Evolutionary conservation across 2,329 filamentous ascomycete genomes (phyloP).

Genomic region (Fusarium circinatum): DNA sequence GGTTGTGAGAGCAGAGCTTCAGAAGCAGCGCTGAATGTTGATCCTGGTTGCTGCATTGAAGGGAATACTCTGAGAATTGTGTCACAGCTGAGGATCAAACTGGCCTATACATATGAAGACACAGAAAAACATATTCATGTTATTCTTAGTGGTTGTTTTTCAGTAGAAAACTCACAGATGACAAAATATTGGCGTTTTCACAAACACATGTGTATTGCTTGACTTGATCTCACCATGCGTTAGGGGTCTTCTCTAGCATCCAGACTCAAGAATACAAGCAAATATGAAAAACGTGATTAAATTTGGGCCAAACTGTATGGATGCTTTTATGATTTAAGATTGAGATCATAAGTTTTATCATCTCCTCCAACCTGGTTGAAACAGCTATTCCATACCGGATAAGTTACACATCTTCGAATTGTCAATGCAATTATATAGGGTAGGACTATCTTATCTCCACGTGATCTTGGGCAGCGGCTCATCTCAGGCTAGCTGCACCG

Average conservation of each 20-base stretch:
- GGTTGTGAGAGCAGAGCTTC: background rate
- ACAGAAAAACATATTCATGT: accelerated
- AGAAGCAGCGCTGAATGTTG: background rate
- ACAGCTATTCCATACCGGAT: no score
- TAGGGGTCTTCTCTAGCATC: accelerated
- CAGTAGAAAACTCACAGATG: accelerated
- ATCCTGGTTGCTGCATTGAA: background rate
- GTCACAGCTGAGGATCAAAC: no score
- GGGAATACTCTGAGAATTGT: background rate
- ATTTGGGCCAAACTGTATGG: accelerated
- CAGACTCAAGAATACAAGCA: accelerated
- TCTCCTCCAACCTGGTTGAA: background rate
- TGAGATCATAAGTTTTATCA: background rate
- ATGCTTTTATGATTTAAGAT: accelerated
- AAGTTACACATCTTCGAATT: accelerated
- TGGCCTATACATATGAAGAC: accelerated
- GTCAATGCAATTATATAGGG: background rate
- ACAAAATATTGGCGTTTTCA: background rate
- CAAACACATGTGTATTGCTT: accelerated
- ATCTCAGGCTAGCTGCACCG: slow-evolving; percentile 27
- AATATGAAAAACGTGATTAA: accelerated
- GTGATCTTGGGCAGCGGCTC: slow-evolving; percentile 17
- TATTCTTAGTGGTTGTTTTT: accelerated
- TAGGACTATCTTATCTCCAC: background rate
- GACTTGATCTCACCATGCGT: no score